phyloP scores from a whole-genome alignment of 2,329 filamentous ascomycete genomes.

The Clathrospora elynae region DNA sequence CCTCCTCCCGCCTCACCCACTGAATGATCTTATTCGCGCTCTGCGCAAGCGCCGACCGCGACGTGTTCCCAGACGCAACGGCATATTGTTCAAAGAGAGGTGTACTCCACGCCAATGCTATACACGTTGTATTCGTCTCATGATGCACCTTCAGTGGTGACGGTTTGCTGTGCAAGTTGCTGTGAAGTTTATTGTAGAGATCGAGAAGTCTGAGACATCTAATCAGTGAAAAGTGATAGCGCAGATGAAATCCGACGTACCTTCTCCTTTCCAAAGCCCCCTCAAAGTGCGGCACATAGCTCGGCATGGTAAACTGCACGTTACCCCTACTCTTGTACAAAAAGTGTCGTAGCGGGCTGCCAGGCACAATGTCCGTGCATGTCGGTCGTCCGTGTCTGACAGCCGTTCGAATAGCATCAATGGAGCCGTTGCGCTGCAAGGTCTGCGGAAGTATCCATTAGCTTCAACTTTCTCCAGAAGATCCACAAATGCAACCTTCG shows the following conservation, averaged over 20 bases:
- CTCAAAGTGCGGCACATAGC: conserved; percentile 71
- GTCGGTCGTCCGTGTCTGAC: conserved; percentile 72
- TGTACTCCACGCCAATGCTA: conserved; percentile 87
- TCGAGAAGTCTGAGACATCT: conserved; percentile 59
- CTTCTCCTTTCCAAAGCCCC: conserved; percentile 66
- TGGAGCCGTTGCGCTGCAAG: conserved; percentile 73
- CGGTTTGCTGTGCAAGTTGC: conserved; percentile 81
- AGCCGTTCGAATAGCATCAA: conserved; percentile 74
- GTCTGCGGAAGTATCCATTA: conserved; percentile 20
- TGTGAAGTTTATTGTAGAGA: conserved; percentile 83
- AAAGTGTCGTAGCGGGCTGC: conserved; percentile 84
- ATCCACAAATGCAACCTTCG: conserved; percentile 18
- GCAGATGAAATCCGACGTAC: conserved; percentile 42
- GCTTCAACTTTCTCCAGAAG: conserved; percentile 46
- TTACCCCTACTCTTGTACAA: conserved; percentile 93
- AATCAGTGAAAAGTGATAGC: conserved; percentile 11
- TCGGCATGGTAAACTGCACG: conserved; percentile 94
- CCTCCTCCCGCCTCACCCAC: conserved; percentile 91
- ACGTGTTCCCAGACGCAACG: conserved; percentile 75
- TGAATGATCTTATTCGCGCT: conserved; percentile 87
- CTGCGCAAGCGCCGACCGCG: conserved; percentile 71
- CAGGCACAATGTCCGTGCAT: conserved; percentile 77
- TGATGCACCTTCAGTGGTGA: conserved; percentile 87
- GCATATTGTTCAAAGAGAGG: conserved; percentile 93
- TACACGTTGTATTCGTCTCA: conserved; percentile 70